These are phyloP conservation scores for Graphiopsis chlorocephala DNA, from an alignment of 2,329 filamentous ascomycete species.

Conservation along the genomic window DNA sequence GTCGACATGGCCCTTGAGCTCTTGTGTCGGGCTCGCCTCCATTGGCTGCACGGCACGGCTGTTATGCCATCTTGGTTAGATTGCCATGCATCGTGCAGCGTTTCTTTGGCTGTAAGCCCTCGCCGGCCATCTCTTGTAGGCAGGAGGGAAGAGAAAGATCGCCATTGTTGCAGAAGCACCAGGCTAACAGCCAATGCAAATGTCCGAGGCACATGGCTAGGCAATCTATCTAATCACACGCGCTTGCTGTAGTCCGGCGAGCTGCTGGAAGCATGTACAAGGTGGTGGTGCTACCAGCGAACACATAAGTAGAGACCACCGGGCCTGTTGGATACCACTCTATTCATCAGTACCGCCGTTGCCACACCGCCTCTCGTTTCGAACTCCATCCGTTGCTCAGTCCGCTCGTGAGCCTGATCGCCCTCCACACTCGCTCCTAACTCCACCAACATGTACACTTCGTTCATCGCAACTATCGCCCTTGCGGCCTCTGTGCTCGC, in stretches of 20 bases:
- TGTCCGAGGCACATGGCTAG: constrained; percentile 7
- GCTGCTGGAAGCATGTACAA: neutral
- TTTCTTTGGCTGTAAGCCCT: constrained; percentile 9
- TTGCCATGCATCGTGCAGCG: constrained; percentile 3
- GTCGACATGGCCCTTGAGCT: neutral
- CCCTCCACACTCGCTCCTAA: constrained; percentile 10
- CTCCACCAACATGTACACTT: constrained; percentile 28
- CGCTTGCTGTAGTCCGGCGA: neutral
- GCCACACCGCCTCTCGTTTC: constrained; percentile 3
- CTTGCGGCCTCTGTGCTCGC: constrained; percentile 30
- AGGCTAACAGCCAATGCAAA: neutral
- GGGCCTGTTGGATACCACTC: neutral
- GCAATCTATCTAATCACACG: constrained; percentile 13
- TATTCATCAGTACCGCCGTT: neutral
- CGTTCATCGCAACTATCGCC: constrained; percentile 28
- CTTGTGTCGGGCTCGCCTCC: neutral
- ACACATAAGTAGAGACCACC: constrained; percentile 5
- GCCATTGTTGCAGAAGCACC: constrained; percentile 3
- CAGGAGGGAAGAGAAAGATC: constrained; percentile 4
- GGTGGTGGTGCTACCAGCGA: neutral
- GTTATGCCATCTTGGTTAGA: neutral
- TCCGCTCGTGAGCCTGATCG: constrained; percentile 6
- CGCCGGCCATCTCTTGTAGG: constrained; percentile 5
- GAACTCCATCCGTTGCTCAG: neutral
- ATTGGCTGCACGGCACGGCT: neutral